Evolutionary conservation across 148 eudicot genomes (phyloP).

Genomic region (Dysphania ambrosioides): DNA sequence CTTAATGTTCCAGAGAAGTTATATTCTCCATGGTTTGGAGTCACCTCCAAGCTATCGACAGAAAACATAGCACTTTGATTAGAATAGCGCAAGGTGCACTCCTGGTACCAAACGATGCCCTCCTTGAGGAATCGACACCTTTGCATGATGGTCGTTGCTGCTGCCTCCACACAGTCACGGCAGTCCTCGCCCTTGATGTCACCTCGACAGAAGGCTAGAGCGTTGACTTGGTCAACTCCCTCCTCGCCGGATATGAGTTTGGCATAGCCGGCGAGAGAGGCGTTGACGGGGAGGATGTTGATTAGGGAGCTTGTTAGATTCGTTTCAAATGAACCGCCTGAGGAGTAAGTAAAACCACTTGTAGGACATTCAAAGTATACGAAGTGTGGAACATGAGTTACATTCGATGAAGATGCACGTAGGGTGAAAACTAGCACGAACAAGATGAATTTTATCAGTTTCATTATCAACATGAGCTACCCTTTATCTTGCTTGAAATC

Average conservation of each 20-base stretch:
- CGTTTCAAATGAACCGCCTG: not conserved
- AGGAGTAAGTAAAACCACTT: not conserved
- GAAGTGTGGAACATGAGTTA: not conserved
- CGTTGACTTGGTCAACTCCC: constrained; percentile 10
- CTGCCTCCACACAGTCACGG: constrained; percentile 19
- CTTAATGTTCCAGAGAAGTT: not conserved
- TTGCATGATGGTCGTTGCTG: not conserved
- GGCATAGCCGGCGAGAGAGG: not conserved
- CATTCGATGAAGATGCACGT: no score
- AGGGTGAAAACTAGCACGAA: no score
- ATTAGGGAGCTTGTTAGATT: constrained; percentile 1
- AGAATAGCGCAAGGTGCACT: constrained; percentile 28
- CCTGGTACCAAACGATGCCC: constrained; percentile 26
- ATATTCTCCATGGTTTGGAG: not conserved
- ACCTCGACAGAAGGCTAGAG: constrained; percentile 31
- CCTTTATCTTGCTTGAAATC: no score
- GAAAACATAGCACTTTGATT: constrained; percentile 3
- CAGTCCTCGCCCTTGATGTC: constrained; percentile 8
- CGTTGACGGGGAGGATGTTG: not conserved
- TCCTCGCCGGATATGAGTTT: not conserved
- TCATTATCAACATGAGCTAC: no score
- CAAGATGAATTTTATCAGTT: no score
- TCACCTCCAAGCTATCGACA: not conserved
- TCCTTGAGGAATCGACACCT: constrained; percentile 9
- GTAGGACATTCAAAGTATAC: not conserved